phyloP scores from a whole-genome alignment of 495 filamentous ascomycete species.

The Neurospora hispaniola region DNA sequence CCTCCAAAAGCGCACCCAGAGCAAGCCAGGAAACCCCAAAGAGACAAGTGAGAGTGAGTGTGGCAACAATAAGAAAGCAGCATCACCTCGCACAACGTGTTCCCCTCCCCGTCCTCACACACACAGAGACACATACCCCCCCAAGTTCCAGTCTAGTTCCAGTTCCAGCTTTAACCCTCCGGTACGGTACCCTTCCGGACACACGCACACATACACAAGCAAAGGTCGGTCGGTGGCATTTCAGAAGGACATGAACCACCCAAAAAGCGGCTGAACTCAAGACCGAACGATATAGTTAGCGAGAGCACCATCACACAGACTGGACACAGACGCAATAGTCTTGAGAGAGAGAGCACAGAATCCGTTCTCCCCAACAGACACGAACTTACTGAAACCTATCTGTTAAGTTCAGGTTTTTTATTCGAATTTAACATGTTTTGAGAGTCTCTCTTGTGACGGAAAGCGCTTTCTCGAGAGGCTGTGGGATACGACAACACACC shows the following conservation, averaged over 20 bases:
- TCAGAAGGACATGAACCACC: background rate
- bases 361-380: background rate
- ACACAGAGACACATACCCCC: background rate
- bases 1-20: background rate
- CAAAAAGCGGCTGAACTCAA: background rate
- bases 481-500: background rate
- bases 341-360: background rate
- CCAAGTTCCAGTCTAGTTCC: background rate
- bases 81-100: background rate
- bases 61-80: background rate
- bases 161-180: background rate
- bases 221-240: background rate
- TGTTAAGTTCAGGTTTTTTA: background rate
- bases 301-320: background rate
- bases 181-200: background rate
- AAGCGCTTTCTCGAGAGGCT: background rate
- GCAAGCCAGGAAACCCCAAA: background rate
- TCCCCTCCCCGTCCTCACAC: background rate
- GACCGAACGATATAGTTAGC: background rate
- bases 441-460: background rate
- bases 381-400: background rate
- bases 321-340: background rate
- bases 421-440: background rate
- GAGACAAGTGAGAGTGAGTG: background rate
- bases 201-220: background rate